A percentile compares a stretch with the other conserved stretches of the same genome.
Conservation (phyloP, 2,329 filamentous ascomycete species). For the Apiospora saccharicola region DNA sequence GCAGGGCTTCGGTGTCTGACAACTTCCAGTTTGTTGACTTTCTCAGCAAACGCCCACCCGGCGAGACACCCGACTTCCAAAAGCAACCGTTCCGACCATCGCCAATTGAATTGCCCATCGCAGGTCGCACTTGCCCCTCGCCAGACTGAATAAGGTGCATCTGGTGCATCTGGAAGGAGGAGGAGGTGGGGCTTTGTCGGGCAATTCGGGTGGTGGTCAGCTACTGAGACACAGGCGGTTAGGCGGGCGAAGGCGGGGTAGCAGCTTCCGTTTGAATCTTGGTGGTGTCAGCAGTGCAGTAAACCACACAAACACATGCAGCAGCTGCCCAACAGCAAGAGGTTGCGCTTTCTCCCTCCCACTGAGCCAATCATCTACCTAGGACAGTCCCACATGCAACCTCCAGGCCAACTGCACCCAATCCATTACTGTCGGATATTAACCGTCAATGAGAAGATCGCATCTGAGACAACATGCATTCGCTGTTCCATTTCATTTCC, state of each 20-base stretch:
- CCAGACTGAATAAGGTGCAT: neutral
- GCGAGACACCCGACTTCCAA: conserved; percentile 4
- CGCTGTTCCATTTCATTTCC: neutral
- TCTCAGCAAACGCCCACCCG: conserved; percentile 15
- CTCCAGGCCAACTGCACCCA: neutral
- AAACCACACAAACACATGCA: neutral
- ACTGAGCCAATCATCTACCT: neutral
- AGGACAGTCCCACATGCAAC: conserved; percentile 15
- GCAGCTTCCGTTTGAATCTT: neutral
- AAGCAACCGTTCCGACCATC: neutral
- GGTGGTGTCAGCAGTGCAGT: conserved; percentile 15
- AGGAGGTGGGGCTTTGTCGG: conserved; percentile 4
- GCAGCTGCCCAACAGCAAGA: conserved; percentile 2
- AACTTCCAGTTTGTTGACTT: conserved; percentile 19
- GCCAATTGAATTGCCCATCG: conserved; percentile 19
- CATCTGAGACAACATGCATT: conserved; percentile 21
- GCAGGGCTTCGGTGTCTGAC: conserved; percentile 4
- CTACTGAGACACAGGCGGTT: neutral
- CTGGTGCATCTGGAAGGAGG: neutral
- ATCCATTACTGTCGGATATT: neutral
- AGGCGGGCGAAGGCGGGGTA: neutral
- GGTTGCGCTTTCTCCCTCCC: neutral
- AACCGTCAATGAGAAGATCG: neutral
- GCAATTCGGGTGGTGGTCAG: conserved; percentile 15
- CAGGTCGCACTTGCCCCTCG: conserved; percentile 4